Evolutionary conservation across 2,329 filamentous ascomycete species (phyloP), one percentile per base, ranked within the genome.

Genomic region (Aspergillus spinulosporus): DNA sequence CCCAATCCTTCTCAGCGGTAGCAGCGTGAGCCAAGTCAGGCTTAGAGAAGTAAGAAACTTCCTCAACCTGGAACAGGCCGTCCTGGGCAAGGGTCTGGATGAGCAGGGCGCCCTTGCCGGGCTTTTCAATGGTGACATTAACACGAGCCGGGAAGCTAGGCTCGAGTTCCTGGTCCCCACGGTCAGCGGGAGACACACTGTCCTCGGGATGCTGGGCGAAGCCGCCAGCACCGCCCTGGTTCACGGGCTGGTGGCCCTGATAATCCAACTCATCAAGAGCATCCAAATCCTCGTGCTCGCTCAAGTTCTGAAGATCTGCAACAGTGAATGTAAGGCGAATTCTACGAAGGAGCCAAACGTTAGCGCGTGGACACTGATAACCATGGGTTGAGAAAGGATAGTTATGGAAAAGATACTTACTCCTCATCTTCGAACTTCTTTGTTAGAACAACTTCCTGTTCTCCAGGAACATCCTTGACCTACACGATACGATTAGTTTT

Each of bases 61-160:
- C 93, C 73, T 97, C 90, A 70, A 97, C 88, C 66, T 91, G 81
- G 74, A 97, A 88, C 72, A 86, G 81, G 67, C 92, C 92, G 65
- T 96, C 90, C 77, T 94, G 88, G 32, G 90, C 91, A 59, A 89
- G 81, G 58, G 92, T 89, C 74, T 96, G 91, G 66, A 99, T 86
- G 75, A 89, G 87, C 62, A 99, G 83, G 29, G 91, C 91, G 59
- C 93, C 92, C 70, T 90, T 88, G 76, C 84, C 84, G 58, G 88
- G 82, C 81, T 96, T 95, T 82, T 96, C 91, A 57, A 99, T 83
- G 49, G 92, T 87, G 68, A 99, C 86, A 76, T 88, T 91, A 61
- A 97, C 82, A 64, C 88, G 88, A 67, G 89, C 90, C 56, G 92
- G 91, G 72, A 93, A 91, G 58, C 84, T 82, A 39, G 82, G 76